Evolutionary conservation across 2,329 filamentous ascomycete species (phyloP), one percentile per base, ranked within the genome.

Genomic region (Alternaria atra): DNA sequence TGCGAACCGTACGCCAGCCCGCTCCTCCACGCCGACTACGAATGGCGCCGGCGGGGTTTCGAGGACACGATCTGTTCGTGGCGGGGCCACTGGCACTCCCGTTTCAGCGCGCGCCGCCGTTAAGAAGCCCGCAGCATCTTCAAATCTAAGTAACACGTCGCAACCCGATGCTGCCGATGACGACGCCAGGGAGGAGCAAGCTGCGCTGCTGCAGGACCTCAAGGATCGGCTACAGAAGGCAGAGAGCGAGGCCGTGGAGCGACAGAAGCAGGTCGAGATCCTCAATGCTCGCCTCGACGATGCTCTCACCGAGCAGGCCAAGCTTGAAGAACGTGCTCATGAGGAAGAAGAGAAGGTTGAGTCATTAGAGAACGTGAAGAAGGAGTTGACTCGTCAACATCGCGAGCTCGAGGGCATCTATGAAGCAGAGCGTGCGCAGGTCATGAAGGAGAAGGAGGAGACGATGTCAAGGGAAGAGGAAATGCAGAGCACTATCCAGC

Each of bases 331-430:
- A 77, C 89, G 88, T 65, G 85, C 91, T 46, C 94, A 97, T 77
- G 94, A 97, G 79, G 89, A 88, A 73, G 93, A 95, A 63, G 92
- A 94, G 78, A 89, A 90, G 73, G 87, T 94, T 60, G 93, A 97
- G 79, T 83, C 86, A 7, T 84, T 98, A 55, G 89, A 89, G 73
- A 93, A 92, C 72, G 92, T 97, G 73, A 94, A 95, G 81, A 88
- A 92, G 70, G 94, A 98, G 69, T 85, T 90, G 56, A 87, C 90
- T 30, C 88, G 93, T 65, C 91, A 96, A 79, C 91, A 92, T 74
- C 89, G 94, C 66, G 95, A 99, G 78, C 89, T 97, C 82, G 94
- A 97, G 79, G 89, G 90, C 66, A 94, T 96, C 66, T 96, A 97
- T 78, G 94, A 98, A 79, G 89, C 91, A 44, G 95, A 99, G 80